Evolutionary conservation across 805 yeast species (phyloP).

Genomic region (Schwanniomyces sp.): DNA sequence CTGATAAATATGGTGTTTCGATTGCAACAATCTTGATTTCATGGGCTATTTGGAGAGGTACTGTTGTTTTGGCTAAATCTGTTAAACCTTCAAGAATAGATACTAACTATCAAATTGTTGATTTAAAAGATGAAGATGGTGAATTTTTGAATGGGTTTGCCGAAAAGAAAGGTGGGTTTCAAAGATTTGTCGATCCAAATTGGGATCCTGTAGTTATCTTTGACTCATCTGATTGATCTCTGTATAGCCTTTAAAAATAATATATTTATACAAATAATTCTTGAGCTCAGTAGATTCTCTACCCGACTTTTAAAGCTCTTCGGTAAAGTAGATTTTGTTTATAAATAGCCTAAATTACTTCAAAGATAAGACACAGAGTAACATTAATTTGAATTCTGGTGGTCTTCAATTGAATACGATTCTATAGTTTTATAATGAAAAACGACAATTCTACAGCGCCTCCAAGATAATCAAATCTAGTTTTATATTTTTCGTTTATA

Average conservation of each 20-base stretch:
- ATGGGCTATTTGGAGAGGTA: constrained; percentile 60
- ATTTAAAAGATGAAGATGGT: constrained; percentile 38
- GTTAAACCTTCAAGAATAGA: constrained; percentile 24
- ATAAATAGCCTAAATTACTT: neutral
- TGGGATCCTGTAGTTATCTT: constrained; percentile 27
- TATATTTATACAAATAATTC: too few species aligned
- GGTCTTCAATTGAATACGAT: neutral
- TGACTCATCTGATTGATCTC: constrained; percentile 7
- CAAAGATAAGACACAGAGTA: neutral
- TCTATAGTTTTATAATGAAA: neutral
- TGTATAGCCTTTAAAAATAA: neutral
- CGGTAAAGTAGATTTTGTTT: neutral
- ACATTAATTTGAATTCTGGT: neutral
- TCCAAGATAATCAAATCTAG: neutral
- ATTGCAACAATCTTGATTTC: constrained; percentile 56
- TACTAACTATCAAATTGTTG: constrained; percentile 34
- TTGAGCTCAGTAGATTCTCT: neutral
- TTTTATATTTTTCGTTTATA: neutral
- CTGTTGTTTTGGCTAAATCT: constrained; percentile 47
- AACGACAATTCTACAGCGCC: neutral
- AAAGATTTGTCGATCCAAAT: constrained; percentile 41
- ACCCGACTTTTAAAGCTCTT: neutral
- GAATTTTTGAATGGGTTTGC: constrained; percentile 25
- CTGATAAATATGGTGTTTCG: constrained; percentile 39
- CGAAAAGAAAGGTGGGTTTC: constrained; percentile 17